Conservation (phyloP, 2,329 filamentous ascomycete species). For the Phyllosticta citrichinensis region DNA sequence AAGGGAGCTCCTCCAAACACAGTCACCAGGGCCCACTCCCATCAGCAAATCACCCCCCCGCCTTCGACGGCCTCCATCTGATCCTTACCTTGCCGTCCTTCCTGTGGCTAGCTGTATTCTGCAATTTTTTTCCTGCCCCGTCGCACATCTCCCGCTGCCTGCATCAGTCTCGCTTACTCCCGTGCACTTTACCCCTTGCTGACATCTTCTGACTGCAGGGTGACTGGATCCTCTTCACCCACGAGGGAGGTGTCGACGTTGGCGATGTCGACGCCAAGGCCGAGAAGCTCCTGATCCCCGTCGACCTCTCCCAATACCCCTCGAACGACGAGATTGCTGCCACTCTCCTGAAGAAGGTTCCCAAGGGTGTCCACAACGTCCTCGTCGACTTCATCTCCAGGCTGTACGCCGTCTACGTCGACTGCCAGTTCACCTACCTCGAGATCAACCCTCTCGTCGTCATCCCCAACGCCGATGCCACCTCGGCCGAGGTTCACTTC, state of each 20-base stretch:
- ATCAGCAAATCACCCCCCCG: constrained; percentile 8
- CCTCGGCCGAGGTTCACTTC: constrained; percentile 93
- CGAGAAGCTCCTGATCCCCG: constrained; percentile 95
- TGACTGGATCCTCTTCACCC: constrained; percentile 99
- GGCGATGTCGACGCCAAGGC: constrained; percentile 98
- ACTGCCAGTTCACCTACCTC: constrained; percentile 99
- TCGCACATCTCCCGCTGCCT: background rate
- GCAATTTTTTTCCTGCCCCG: constrained; percentile 3
- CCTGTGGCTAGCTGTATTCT: constrained; percentile 4
- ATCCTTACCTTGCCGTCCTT: constrained; percentile 11
- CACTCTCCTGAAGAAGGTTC: constrained; percentile 82
- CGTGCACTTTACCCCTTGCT: background rate
- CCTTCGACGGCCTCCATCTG: constrained; percentile 4
- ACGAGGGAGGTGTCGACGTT: constrained; percentile 99
- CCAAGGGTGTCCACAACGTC: constrained; percentile 92
- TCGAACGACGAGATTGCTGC: constrained; percentile 89
- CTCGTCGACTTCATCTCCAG: constrained; percentile 98
- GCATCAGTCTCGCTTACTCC: background rate
- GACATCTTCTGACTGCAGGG: constrained; percentile 49
- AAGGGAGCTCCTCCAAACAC: constrained; percentile 24
- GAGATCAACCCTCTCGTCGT: constrained; percentile 99
- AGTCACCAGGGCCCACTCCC: constrained; percentile 10
- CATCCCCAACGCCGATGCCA: constrained; percentile 85
- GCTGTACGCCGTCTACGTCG: constrained; percentile 96
- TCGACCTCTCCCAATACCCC: constrained; percentile 88